Base-by-base conservation (phyloP, 1,284 basidiomycete species). In the Ustilago lituana region DNA sequence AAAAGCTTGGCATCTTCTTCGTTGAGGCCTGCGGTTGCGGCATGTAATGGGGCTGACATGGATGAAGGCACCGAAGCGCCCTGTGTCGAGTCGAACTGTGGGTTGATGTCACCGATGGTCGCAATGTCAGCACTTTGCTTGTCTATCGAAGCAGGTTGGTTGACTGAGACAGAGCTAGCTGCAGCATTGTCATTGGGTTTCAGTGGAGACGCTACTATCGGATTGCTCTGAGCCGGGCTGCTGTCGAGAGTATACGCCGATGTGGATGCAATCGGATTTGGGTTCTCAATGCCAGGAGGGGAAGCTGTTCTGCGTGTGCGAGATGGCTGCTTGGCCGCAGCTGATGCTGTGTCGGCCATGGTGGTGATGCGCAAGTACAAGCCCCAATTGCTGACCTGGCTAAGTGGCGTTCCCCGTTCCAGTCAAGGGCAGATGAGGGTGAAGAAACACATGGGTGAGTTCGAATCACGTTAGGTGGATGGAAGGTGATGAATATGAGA, bases 1-100 rank as follows among this genome's bases (percentile, higher is more conserved):
- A 74, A 40, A n/a, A 74, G 55, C 58, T 68, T 63, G 17, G 74
- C 74, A 55, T 76, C 68, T 27, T 72, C 68, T 38, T 74, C 73
- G 20, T 72, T 71, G 22, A 71, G 58, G 22, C 61, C 68, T 3
- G 61, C 52, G 4, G 50, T 43, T 27, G 54, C 59, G 6, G 54
- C 55, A 22, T 64, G 54, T 31, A 57, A 32, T 9, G 49, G 47
- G 4, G 58, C 48, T 26, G 58, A 54, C 47, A 61, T 49, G 45
- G 54, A 50, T 20, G 50, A 26, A 8, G 51, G 4, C 38, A 50
- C 47, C 23, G 56, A 29, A 1, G 22, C 36, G 23, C 50, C 37
- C 38, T 45, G 32, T 26, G 38, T 41, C 1, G 45, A 35, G 24
- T 8, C 43, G 14, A 51, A 9, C 23, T 38, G 39, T 1, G 17